Conservation (phyloP, 2,329 filamentous ascomycete genomes). For the Paramyrothecium sp. region DNA sequence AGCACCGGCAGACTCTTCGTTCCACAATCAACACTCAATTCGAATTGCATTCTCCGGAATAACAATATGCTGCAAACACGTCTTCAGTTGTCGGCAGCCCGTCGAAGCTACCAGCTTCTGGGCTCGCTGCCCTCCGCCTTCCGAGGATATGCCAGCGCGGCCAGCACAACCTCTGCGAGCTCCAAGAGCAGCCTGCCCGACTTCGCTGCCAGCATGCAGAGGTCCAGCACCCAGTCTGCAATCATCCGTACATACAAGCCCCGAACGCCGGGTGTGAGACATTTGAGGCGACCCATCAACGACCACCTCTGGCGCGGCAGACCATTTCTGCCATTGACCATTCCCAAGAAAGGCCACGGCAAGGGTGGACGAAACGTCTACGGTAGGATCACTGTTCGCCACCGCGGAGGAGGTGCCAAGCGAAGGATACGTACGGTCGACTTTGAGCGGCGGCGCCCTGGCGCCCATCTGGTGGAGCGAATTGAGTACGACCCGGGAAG, state of each 20-base stretch:
- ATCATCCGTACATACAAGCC: conserved; percentile 86
- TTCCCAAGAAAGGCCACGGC: conserved; percentile 86
- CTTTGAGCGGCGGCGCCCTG: conserved; percentile 75
- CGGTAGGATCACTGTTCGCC: conserved; percentile 82
- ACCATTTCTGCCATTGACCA: conserved; percentile 78
- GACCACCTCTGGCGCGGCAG: conserved; percentile 96
- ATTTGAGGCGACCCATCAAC: conserved; percentile 89
- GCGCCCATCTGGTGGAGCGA: conserved; percentile 84
- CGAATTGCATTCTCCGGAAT: conserved; percentile 1
- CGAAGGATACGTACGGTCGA: conserved; percentile 89
- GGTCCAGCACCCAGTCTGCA: conserved; percentile 30
- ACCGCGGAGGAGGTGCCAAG: conserved; percentile 90
- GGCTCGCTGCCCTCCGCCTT: conserved; percentile 20
- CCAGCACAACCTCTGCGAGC: conserved; percentile 17
- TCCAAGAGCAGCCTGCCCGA: conserved; percentile 9
- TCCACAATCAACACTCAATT: conserved; percentile 10
- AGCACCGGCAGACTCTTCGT: conserved; percentile 10
- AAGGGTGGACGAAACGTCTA: conserved; percentile 91
- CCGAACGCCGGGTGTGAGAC: conserved; percentile 85
- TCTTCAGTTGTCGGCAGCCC: conserved; percentile 23
- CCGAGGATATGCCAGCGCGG: conserved; percentile 22
- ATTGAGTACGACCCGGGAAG: conserved; percentile 96
- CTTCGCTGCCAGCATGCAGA: conserved; percentile 11
- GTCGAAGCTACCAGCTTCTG: conserved; percentile 25
- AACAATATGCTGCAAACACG: conserved; percentile 27